phyloP scores from a whole-genome alignment of 495 filamentous ascomycete genomes.

The Penicillium paradoxum region DNA sequence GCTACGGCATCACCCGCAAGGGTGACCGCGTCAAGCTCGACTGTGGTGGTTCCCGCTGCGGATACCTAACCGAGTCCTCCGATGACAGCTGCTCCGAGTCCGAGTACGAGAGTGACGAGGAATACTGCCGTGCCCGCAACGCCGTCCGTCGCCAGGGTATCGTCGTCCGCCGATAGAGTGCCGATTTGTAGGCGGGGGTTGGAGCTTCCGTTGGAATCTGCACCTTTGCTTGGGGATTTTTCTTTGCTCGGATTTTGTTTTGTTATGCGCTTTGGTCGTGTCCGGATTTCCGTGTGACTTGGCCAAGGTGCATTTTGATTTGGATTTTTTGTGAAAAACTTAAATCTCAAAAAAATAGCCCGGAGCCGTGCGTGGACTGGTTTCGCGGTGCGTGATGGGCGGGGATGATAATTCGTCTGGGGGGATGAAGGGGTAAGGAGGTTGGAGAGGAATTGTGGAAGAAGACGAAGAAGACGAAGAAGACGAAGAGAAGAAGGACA shows the following conservation, averaged over 20 bases:
- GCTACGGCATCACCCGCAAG: slow-evolving; percentile 91
- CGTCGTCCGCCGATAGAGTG: slow-evolving; percentile 54
- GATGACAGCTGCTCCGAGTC: slow-evolving; percentile 48
- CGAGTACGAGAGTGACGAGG: slow-evolving; percentile 55
- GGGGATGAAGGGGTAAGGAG: background rate
- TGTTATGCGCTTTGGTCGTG: slow-evolving; percentile 13
- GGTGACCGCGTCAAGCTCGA: slow-evolving; percentile 91
- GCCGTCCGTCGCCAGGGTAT: slow-evolving; percentile 70
- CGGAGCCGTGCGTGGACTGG: slow-evolving; percentile 21
- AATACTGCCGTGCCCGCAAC: slow-evolving; percentile 40
- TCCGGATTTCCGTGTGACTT: slow-evolving; percentile 6
- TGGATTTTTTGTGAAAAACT: slow-evolving; percentile 3
- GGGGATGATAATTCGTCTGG: slow-evolving; percentile 17
- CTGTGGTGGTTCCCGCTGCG: slow-evolving; percentile 82
- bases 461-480: background rate
- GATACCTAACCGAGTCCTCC: slow-evolving; percentile 61
- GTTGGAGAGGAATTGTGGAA: background rate
- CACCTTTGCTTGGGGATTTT: background rate
- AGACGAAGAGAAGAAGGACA: slow-evolving; percentile 5
- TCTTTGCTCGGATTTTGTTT: background rate
- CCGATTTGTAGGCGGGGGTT: background rate
- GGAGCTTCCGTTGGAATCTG: background rate
- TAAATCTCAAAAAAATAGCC: slow-evolving; percentile 22
- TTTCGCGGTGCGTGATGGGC: slow-evolving; percentile 17
- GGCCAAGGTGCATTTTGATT: slow-evolving; percentile 19